These are phyloP conservation scores for Ogataea henricii DNA, from an alignment of 805 yeast genomes.

Conservation along the genomic window DNA sequence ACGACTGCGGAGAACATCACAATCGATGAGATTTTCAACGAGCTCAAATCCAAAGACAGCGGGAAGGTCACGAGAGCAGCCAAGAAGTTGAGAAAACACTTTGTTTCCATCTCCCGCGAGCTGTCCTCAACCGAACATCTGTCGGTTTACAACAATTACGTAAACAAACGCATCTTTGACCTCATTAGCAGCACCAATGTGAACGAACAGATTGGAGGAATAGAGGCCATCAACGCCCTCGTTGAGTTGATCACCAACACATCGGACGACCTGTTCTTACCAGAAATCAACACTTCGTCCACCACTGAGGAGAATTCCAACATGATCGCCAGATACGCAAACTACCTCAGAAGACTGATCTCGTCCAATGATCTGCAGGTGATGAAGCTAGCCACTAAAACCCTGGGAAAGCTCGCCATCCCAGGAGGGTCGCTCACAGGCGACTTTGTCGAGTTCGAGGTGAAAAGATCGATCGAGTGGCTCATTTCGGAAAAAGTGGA, in stretches of 20 bases:
- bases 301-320: conserved; percentile 73
- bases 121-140: conserved; percentile 74
- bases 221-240: conserved; percentile 84
- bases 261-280: conserved; percentile 30
- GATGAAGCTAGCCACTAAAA: conserved; percentile 82
- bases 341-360: conserved; percentile 76
- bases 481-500: conserved; percentile 86
- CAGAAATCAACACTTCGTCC: conserved; percentile 37
- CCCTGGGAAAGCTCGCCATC: conserved; percentile 84
- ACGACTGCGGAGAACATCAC: conserved; percentile 30
- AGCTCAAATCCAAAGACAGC: conserved; percentile 46
- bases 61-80: conserved; percentile 59
- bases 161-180: conserved; percentile 85
- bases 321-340: conserved; percentile 88
- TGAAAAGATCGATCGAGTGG: conserved; percentile 88
- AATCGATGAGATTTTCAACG: conserved; percentile 53
- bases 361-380: conserved; percentile 82
- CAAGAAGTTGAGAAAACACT: conserved; percentile 64
- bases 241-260: conserved; percentile 82
- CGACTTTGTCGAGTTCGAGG: conserved; percentile 91
- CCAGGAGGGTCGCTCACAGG: conserved; percentile 90
- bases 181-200: conserved; percentile 74
- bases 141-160: conserved; percentile 77
- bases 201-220: conserved; percentile 81
- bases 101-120: conserved; percentile 76